Conservation (phyloP, 2,329 filamentous ascomycete species). For the Aspergillus hortae region DNA sequence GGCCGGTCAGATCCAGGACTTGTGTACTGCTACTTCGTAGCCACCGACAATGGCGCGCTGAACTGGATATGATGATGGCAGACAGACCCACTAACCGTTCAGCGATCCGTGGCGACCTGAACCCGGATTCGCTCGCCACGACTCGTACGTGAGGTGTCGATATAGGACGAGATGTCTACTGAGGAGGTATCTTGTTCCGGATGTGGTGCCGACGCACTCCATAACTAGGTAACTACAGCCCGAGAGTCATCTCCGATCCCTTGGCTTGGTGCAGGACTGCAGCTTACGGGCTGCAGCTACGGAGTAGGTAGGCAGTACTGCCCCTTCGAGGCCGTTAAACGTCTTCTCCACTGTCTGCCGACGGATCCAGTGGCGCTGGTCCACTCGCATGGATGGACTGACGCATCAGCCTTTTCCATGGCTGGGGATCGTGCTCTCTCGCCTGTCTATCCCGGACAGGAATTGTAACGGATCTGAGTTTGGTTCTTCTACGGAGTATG, state of each 20-base stretch:
- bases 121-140: not conserved
- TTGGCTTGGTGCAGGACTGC: not conserved
- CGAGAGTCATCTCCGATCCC: no score
- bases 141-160: not conserved
- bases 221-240: no score
- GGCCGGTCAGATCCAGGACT: not conserved
- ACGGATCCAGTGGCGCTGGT: slow-evolving; percentile 4
- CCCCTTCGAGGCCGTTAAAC: not conserved
- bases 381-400: not conserved
- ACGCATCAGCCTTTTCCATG: not conserved
- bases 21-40: not conserved
- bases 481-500: not conserved
- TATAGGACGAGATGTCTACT: no score
- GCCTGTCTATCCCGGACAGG: not conserved
- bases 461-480: not conserved
- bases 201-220: not conserved
- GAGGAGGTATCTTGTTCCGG: not conserved
- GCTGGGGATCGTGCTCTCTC: not conserved
- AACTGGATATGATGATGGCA: not conserved
- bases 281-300: not conserved
- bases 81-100: not conserved
- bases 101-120: not conserved
- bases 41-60: not conserved
- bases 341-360: slow-evolving; percentile 1
- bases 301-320: not conserved